Evolutionary conservation across 148 eudicot genomes (phyloP), one percentile per base, ranked within the genome.

Genomic region (Vaccinium myrtillus): DNA sequence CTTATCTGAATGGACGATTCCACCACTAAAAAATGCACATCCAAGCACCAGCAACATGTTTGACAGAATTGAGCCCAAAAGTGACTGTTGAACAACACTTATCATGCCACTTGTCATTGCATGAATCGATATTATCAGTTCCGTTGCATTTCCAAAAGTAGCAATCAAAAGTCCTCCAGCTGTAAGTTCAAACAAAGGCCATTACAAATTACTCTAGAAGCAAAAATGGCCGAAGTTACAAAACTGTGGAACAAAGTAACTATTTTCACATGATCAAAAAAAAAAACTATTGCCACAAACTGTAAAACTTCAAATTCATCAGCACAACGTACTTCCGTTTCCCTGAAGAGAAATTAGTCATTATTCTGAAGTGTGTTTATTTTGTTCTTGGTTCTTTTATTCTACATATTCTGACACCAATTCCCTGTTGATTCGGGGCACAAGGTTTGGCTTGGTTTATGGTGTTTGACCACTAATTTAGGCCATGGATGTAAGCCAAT

Each of bases 81-180:
- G 79, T 56, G 91, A 90, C 79, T 86, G 88, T 84, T 90, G 90
- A 49, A 87, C 86, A 36, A 90, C 90, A 69, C 87, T 84, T 14
- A 88, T 54, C 90, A 87, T 87, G 51, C 86, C 88, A 48, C 59
- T 80, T 76, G 39, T 86, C 84, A 90, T 49, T 56, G 91, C 91
- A 84, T 84, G 71, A 75, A 90, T 84, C 16, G 90, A 87, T 75
- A 90, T 90, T 84, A 90, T 90, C 58, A 90, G 21, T 80, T 90
- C 91, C 8, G 90, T 88, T 14, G 91, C 91, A 84, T 90, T 90
- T 16, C 91, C 91, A 87, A 87, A 89, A 63, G 89, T 89, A 63
- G 91, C 91, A 89, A 82, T 89, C 67, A 87, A 50, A 86, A 90
- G 90, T 21, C 88, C 90, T 30, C 90, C 90, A 75, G 87, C 91